Base-by-base conservation (phyloP, 768 basidiomycete genomes). In the Gautieria morchelliformis region DNA sequence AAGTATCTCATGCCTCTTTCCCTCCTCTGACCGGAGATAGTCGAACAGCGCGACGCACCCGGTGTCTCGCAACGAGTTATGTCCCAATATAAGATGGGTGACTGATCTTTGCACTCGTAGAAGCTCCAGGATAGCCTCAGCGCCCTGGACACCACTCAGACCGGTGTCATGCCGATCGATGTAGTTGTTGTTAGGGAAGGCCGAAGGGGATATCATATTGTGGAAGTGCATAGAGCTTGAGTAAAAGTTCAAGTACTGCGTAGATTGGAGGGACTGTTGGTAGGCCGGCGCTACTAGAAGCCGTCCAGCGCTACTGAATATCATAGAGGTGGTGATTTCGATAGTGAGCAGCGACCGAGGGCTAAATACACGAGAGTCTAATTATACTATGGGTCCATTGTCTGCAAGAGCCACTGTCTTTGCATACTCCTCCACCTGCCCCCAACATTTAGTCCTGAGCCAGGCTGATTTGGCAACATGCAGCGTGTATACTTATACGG, bases 11-110 rank as follows among this genome's bases (percentile, higher is more conserved):
- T 57, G 56, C 20, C 30, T 32, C 56, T 65, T 68, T 19, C 80
- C 83, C 17, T 69, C 66, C 5, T 70, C 65, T 11, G 84, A 84
- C 27, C 68, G 59, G 7, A 87, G 70, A 63, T 79, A 85, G 17
- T 68, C 67, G 64, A 85, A 82, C 9, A 87, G 68, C 22, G 71
- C 69, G 27, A 72, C 65, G 56, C 79, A 81, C 35, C 85, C 85
- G 14, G 78, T 74, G 63, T 84, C 79, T 9, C 77, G 77, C 9
- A 87, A 73, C 20, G 70, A 63, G 63, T 84, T 86, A 55, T 80
- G 72, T 7, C 80, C 78, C 22, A 85, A 66, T 45, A 79, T 69
- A 27, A 86, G 71, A 50, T 49, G 56, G n/a, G 40, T 15, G 11
- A 57, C 46, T 2, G 56, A 49, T 17, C 35, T 48, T 11, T 57